A percentile compares a stretch with the other conserved stretches of the same genome.
phyloP scores from a whole-genome alignment of 2,329 filamentous ascomycete genomes.

The Aspergillus fischeri region DNA sequence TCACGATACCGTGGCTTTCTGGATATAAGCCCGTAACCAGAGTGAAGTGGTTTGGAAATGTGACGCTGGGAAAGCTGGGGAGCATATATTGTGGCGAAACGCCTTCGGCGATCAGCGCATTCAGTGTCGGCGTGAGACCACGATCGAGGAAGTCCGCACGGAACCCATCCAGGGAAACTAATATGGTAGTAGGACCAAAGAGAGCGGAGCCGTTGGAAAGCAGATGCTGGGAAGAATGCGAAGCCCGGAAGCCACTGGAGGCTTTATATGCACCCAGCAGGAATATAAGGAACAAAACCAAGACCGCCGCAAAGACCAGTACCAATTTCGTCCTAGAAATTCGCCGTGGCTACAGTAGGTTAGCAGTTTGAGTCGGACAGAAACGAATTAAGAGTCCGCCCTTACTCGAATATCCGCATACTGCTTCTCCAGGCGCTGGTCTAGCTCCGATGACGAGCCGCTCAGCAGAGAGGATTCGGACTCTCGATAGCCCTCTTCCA shows the following conservation, averaged over 20 bases:
- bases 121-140: conserved; percentile 76
- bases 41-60: conserved; percentile 95
- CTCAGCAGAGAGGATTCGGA: conserved; percentile 61
- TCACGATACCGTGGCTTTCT: conserved; percentile 86
- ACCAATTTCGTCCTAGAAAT: conserved; percentile 31
- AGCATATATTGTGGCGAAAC: conserved; percentile 90
- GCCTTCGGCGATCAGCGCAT: conserved; percentile 72
- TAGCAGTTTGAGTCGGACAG: not conserved
- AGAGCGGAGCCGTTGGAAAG: conserved; percentile 78
- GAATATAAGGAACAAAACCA: conserved; percentile 52
- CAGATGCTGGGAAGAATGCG: conserved; percentile 20
- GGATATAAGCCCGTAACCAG: conserved; percentile 88
- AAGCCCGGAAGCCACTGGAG: conserved; percentile 38
- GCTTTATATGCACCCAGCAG: conserved; percentile 55
- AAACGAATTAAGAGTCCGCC: conserved; percentile 5
- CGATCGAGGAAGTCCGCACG: conserved; percentile 87
- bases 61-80: conserved; percentile 92
- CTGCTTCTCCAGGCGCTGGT: conserved; percentile 36
- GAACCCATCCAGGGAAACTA: conserved; percentile 94
- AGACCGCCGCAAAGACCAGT: conserved; percentile 43
- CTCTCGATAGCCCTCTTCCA: conserved; percentile 70
- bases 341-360: conserved; percentile 14
- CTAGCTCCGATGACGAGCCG: conserved; percentile 55
- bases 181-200: conserved; percentile 86
- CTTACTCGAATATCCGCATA: conserved; percentile 27